These are phyloP conservation scores for Pichia sp. DNA, from an alignment of 1,139 yeast species.

Conservation along the genomic window DNA sequence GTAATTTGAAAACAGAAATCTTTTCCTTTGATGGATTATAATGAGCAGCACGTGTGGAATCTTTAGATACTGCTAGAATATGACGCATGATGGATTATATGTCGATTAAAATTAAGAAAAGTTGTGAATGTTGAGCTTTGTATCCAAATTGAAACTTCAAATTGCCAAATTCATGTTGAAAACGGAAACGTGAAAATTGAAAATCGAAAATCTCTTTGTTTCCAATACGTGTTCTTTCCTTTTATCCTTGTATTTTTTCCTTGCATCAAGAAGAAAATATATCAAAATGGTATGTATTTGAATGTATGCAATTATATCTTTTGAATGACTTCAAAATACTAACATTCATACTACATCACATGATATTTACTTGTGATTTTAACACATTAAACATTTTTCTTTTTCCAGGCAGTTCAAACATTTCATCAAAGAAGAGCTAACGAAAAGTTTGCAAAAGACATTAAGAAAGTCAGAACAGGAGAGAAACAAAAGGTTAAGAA, in stretches of 20 bases:
- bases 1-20: neutral
- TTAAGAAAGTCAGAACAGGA: slow-evolving; percentile 48
- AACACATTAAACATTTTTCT: neutral
- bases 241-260: neutral
- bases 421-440: slow-evolving; percentile 84
- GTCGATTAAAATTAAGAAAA: neutral
- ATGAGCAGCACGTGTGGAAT: neutral
- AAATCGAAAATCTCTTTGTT: neutral
- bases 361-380: neutral
- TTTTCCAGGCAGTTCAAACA: slow-evolving; percentile 46
- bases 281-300: neutral
- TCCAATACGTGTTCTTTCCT: neutral
- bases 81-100: neutral
- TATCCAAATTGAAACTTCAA: neutral
- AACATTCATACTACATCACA: neutral
- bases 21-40: neutral
- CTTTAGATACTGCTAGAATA: neutral
- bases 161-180: neutral
- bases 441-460: slow-evolving; percentile 67
- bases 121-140: neutral
- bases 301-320: neutral
- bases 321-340: neutral
- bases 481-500: slow-evolving; percentile 14
- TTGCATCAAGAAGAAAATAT: neutral
- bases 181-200: neutral